These are phyloP conservation scores for Venturia pyrina DNA, from an alignment of 2,329 filamentous ascomycete genomes.

Conservation along the genomic window DNA sequence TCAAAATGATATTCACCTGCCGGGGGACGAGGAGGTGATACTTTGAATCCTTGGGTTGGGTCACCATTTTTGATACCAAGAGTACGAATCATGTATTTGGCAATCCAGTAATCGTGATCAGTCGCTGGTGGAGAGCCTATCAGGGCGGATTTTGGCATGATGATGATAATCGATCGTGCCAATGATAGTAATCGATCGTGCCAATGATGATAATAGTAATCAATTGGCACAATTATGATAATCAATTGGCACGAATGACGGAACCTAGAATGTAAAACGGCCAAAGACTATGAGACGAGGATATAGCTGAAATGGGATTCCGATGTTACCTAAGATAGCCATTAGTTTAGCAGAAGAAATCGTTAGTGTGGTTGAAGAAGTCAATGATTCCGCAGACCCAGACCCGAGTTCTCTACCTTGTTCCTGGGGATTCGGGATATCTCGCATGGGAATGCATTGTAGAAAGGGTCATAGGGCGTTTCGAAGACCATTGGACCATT, in stretches of 20 bases:
- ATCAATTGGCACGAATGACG: neutral
- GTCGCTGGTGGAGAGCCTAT: slow-evolving; percentile 17
- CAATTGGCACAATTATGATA: too few species aligned
- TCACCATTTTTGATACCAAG: slow-evolving; percentile 16
- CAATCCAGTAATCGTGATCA: slow-evolving; percentile 22
- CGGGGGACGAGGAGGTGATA: slow-evolving; percentile 1
- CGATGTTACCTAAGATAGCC: neutral
- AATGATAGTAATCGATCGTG: too few species aligned
- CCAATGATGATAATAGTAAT: too few species aligned
- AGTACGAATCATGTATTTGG: slow-evolving; percentile 19
- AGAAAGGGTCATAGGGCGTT: neutral
- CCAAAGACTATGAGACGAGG: neutral
- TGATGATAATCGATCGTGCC: too few species aligned
- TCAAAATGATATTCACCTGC: slow-evolving; percentile 18
- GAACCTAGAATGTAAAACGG: neutral
- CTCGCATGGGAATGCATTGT: neutral
- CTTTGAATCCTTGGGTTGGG: slow-evolving; percentile 16
- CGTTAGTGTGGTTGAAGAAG: neutral
- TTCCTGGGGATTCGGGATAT: neutral
- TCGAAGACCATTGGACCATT: neutral
- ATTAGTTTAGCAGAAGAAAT: neutral
- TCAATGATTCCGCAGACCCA: neutral
- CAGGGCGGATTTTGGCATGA: slow-evolving; percentile 15
- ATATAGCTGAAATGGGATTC: neutral
- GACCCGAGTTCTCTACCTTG: neutral